Evolutionary conservation across 352 stramenopile genomes (phyloP).

Genomic region (Phytophthora hybrid): DNA sequence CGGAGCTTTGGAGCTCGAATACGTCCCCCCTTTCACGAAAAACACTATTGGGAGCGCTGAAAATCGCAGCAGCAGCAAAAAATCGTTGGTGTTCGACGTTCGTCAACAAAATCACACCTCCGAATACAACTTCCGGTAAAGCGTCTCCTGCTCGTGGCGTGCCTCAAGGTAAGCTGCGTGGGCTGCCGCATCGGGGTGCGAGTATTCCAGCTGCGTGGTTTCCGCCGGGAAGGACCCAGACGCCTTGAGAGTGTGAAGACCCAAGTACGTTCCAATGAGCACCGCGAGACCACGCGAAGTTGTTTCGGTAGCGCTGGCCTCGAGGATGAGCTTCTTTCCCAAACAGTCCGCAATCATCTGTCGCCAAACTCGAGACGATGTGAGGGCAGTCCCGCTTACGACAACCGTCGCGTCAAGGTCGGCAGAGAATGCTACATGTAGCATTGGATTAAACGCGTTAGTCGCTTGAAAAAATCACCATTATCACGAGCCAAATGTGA

Average conservation of each 20-base stretch:
- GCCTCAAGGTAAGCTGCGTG: constrained; percentile 73
- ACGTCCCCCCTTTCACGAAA: neutral
- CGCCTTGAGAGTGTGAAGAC: constrained; percentile 59
- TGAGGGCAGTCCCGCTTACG: constrained; percentile 84
- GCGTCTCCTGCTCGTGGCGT: constrained; percentile 70
- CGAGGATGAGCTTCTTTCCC: constrained; percentile 74
- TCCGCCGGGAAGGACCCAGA: constrained; percentile 41
- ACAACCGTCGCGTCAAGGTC: constrained; percentile 65
- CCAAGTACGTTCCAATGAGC: constrained; percentile 69
- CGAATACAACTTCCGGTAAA: constrained; percentile 79
- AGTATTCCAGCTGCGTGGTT: constrained; percentile 38
- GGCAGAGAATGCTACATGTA: constrained; percentile 44
- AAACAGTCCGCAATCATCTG: constrained; percentile 90
- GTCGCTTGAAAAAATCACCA: neutral
- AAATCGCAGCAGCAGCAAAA: constrained; percentile 16
- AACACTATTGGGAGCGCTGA: neutral
- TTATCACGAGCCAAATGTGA: neutral
- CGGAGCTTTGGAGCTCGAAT: too few species aligned
- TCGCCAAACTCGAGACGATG: constrained; percentile 82
- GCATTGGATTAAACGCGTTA: constrained; percentile 4
- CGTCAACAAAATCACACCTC: constrained; percentile 16
- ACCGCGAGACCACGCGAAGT: constrained; percentile 88
- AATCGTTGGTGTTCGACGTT: constrained; percentile 3
- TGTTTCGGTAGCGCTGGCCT: constrained; percentile 71
- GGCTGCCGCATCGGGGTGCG: constrained; percentile 51